Conservation (phyloP, 2,329 filamentous ascomycete species). For the Trichoderma gracile region DNA sequence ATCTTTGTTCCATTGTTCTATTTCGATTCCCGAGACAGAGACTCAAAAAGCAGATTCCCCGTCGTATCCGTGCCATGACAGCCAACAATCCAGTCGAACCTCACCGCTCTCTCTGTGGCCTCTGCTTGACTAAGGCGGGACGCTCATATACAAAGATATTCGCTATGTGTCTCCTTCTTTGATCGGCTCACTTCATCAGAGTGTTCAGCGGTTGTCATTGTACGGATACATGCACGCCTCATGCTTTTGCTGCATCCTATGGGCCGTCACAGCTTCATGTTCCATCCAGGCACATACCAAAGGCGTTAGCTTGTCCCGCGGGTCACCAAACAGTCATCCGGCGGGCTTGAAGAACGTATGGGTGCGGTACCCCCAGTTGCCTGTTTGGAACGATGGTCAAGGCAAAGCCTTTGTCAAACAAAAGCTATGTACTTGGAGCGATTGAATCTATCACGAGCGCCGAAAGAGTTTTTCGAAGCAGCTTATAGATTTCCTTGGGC, state of each 20-base stretch:
- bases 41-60: no score
- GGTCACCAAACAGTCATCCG: not conserved
- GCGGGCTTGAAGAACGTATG: not conserved
- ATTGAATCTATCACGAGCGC: not conserved
- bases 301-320: not conserved
- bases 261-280: no score
- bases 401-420: not conserved
- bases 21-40: no score
- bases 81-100: not conserved
- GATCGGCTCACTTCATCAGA: no score
- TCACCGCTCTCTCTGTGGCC: not conserved
- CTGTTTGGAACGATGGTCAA: not conserved
- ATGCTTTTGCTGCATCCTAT: no score
- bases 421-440: not conserved
- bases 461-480: not conserved
- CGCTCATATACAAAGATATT: no score
- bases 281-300: not conserved
- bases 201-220: no score
- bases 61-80: no score
- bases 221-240: no score
- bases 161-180: not conserved
- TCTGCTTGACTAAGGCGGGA: not conserved
- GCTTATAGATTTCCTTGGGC: not conserved
- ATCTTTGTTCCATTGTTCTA: no score
- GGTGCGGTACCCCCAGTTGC: constrained; percentile 7